Conservation (phyloP, 129 eudicot genomes). For the Escallonia rubra region DNA sequence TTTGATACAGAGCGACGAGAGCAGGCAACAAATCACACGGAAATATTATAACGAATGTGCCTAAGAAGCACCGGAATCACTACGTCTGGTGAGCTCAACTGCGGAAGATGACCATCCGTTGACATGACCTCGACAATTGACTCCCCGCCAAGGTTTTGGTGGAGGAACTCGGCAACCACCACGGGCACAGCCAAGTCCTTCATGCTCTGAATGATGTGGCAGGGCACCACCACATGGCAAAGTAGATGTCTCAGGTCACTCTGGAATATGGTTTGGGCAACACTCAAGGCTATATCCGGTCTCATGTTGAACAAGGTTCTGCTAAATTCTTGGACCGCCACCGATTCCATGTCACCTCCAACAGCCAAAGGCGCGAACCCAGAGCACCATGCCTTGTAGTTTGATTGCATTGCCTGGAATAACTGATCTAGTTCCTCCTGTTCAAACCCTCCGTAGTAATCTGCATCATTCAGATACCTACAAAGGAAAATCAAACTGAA, state of each 20-base stretch:
- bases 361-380: conserved; percentile 86
- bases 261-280: conserved; percentile 66
- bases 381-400: conserved; percentile 89
- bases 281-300: conserved; percentile 86
- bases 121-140: conserved; percentile 95
- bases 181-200: conserved; percentile 96
- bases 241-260: conserved; percentile 70
- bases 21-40: conserved; percentile 16
- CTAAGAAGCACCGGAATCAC: conserved; percentile 86
- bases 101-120: conserved; percentile 93
- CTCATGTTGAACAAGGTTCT: conserved; percentile 91
- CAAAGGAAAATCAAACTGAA: neutral
- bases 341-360: conserved; percentile 89
- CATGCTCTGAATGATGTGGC: conserved; percentile 92
- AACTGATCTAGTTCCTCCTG: conserved; percentile 76
- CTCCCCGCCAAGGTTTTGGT: conserved; percentile 73
- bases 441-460: conserved; percentile 91
- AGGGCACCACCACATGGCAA: conserved; percentile 66
- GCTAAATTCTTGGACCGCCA: conserved; percentile 87
- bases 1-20: too few relatives aligned
- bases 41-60: conserved; percentile 72
- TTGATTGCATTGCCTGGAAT: conserved; percentile 69
- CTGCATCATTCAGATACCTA: conserved; percentile 85
- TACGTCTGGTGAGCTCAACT: conserved; percentile 88
- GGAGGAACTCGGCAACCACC: conserved; percentile 84